phyloP scores from a whole-genome alignment of 164 flowering plant species.

The Houttuynia cordata region DNA sequence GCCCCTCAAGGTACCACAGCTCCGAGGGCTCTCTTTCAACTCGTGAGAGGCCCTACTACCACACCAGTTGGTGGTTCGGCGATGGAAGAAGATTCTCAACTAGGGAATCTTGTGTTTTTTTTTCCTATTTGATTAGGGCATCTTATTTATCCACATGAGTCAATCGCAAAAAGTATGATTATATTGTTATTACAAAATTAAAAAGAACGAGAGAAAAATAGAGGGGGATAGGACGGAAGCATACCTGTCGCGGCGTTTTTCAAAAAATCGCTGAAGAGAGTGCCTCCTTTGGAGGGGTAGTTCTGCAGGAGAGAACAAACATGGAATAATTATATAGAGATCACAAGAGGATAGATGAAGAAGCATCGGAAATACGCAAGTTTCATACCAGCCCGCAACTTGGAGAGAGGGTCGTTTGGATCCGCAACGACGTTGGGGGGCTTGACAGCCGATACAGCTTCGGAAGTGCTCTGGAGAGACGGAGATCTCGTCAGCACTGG shows the following conservation, averaged over 20 bases:
- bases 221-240: neutral
- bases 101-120: too few species aligned
- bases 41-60: too few species aligned
- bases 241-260: slow-evolving; percentile 24
- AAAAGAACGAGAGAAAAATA: too few species aligned
- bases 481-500: slow-evolving; percentile 33
- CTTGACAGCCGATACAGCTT: slow-evolving; percentile 19
- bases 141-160: neutral
- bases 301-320: slow-evolving; percentile 2
- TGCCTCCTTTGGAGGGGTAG: slow-evolving; percentile 18
- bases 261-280: slow-evolving; percentile 18
- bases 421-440: slow-evolving; percentile 16
- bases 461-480: slow-evolving; percentile 31
- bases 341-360: neutral
- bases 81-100: too few species aligned
- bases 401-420: slow-evolving; percentile 12
- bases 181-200: too few species aligned
- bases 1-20: too few species aligned
- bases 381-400: slow-evolving; percentile 13
- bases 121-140: too few species aligned
- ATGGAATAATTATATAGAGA: neutral
- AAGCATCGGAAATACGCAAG: neutral
- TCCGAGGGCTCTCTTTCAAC: too few species aligned
- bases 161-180: too few species aligned
- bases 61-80: too few species aligned